Conservation (phyloP, 1,284 basidiomycete species). For the Ganoderma leucocontextum region DNA sequence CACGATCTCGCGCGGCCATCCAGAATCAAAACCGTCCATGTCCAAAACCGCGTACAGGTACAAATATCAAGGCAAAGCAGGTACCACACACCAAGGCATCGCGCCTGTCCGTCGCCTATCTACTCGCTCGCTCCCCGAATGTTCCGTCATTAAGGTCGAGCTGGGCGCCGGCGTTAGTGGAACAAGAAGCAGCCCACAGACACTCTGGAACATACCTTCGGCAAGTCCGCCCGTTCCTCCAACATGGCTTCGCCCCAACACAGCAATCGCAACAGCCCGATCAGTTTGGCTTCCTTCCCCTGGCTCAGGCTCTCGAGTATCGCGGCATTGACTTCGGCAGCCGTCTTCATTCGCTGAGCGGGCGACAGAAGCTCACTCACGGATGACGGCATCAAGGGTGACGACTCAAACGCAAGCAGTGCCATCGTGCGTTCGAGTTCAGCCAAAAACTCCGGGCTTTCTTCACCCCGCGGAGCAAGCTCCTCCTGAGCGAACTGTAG, state of each 20-base stretch:
- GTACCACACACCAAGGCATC: constrained; percentile 9
- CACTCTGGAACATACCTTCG: constrained; percentile 56
- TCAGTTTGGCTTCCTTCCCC: constrained; percentile 91
- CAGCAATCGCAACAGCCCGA: constrained; percentile 85
- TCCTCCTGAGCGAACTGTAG: constrained; percentile 93
- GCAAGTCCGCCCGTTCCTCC: constrained; percentile 78
- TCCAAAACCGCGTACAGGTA: constrained; percentile 26
- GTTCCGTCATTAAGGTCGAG: constrained; percentile 42
- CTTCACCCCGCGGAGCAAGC: constrained; percentile 93
- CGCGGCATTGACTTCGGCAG: constrained; percentile 94
- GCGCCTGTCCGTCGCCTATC: constrained; percentile 21
- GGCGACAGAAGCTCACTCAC: constrained; percentile 85
- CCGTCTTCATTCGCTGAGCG: constrained; percentile 91
- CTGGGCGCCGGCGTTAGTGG: constrained; percentile 25
- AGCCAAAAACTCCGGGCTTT: constrained; percentile 91
- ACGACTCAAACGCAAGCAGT: constrained; percentile 88
- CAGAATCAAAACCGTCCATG: constrained; percentile 18
- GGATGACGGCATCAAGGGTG: constrained; percentile 65
- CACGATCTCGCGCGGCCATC: constrained; percentile 8
- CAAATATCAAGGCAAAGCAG: constrained; percentile 23
- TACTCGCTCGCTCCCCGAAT: constrained; percentile 32
- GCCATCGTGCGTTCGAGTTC: constrained; percentile 98
- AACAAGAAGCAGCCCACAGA: neutral
- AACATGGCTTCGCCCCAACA: constrained; percentile 90
- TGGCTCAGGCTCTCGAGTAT: constrained; percentile 93